Conservation (phyloP, 78 protist genomes). For the Polysphondylium violaceum region DNA sequence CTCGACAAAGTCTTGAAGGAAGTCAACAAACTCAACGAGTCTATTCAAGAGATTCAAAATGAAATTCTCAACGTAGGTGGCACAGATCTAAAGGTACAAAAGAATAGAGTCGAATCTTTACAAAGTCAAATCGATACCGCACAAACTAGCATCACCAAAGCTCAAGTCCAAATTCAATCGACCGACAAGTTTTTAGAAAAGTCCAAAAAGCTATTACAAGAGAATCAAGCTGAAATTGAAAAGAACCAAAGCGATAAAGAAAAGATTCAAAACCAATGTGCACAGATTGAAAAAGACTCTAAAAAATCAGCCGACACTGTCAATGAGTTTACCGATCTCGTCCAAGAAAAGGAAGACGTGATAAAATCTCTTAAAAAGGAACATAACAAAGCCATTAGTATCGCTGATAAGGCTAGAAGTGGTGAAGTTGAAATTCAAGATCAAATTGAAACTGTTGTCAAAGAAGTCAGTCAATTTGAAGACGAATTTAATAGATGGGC, state of each 20-base stretch:
- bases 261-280: not conserved
- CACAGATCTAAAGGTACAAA: conserved; percentile 33
- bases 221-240: not conserved
- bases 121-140: conserved; percentile 9
- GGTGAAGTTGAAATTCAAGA: not conserved
- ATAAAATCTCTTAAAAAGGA: conserved; percentile 12
- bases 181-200: conserved; percentile 41
- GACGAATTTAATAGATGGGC: not conserved
- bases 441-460: conserved; percentile 5
- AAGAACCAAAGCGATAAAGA: not conserved
- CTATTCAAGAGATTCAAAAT: conserved; percentile 67
- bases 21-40: conserved; percentile 10
- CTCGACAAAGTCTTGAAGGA: not conserved
- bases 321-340: not conserved
- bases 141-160: not conserved
- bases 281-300: conserved; percentile 22
- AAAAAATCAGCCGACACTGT: not conserved
- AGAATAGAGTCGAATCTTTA: conserved; percentile 72
- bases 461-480: not conserved
- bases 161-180: conserved; percentile 60
- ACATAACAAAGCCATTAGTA: conserved; percentile 28
- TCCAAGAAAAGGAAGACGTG: conserved; percentile 46
- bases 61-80: conserved; percentile 85
- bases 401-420: conserved; percentile 9
- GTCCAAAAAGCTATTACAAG: not conserved